These are phyloP conservation scores for Hypoxylon lienhwacheense DNA, from an alignment of 495 filamentous ascomycete genomes.

Conservation along the genomic window DNA sequence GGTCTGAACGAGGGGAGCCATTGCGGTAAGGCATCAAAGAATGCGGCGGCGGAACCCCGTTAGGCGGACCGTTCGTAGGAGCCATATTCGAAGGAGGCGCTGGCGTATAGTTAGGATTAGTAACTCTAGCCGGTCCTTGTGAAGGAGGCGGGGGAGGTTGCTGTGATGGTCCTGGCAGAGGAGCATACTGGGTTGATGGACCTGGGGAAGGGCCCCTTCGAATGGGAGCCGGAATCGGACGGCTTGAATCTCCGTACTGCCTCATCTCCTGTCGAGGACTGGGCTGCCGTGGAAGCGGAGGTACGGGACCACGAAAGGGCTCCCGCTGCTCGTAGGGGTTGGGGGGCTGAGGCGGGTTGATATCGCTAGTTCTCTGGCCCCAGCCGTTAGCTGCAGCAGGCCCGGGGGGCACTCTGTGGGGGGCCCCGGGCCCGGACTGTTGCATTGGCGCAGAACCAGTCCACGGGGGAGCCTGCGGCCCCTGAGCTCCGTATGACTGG, in stretches of 20 bases:
- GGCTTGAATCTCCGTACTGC: conserved; percentile 71
- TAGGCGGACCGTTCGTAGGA: conserved; percentile 45
- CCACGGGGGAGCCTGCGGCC: conserved; percentile 84
- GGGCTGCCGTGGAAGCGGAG: conserved; percentile 65
- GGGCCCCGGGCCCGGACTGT: conserved; percentile 55
- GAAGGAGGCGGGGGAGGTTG: conserved; percentile 38
- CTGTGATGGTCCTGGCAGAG: conserved; percentile 56
- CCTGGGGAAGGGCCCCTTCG: conserved; percentile 51
- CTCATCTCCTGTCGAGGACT: conserved; percentile 72
- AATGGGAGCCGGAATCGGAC: conserved; percentile 55
- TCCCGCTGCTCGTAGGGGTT: conserved; percentile 82
- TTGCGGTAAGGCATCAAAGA: conserved; percentile 74
- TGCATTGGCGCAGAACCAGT: conserved; percentile 66
- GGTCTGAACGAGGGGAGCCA: conserved; percentile 77
- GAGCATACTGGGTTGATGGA: conserved; percentile 63
- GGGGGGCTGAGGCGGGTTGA: conserved; percentile 71
- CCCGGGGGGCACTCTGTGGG: conserved; percentile 64
- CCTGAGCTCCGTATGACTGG: conserved; percentile 73
- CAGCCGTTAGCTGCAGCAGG: conserved; percentile 65
- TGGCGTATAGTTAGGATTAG: conserved; percentile 71
- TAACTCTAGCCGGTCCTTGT: conserved; percentile 59
- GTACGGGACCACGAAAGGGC: conserved; percentile 59
- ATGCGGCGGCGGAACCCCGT: conserved; percentile 70
- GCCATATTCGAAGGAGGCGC: conserved; percentile 57
- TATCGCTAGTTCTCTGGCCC: conserved; percentile 75